phyloP scores from a whole-genome alignment of 2,329 filamentous ascomycete genomes.

The Amauroascus verrucosus region DNA sequence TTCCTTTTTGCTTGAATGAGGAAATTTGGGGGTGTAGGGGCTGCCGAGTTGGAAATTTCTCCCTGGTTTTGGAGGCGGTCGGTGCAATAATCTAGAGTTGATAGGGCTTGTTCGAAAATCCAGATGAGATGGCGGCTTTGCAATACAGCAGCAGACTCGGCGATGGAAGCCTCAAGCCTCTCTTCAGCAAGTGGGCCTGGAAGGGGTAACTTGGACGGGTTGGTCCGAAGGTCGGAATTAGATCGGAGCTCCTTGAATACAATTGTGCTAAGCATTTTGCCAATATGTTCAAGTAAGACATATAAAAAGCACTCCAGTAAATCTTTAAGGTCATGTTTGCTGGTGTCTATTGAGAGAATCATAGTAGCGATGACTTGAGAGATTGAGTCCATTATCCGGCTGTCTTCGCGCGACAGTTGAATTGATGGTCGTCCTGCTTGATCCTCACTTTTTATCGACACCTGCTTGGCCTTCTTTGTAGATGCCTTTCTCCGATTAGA shows the following conservation, averaged over 20 bases:
- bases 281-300: conserved; percentile 31
- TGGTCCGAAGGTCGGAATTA: conserved; percentile 20
- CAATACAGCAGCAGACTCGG: conserved; percentile 21
- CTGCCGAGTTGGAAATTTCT: background rate
- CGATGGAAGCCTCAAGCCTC: conserved; percentile 15
- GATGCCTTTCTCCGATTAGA: conserved; percentile 3
- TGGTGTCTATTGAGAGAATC: conserved; percentile 23
- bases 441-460: conserved; percentile 10
- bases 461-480: conserved; percentile 16
- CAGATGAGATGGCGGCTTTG: conserved; percentile 31
- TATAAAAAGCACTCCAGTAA: conserved; percentile 37
- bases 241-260: conserved; percentile 30
- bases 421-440: background rate
- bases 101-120: conserved; percentile 26
- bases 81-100: conserved; percentile 17
- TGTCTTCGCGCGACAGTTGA: conserved; percentile 4
- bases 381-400: conserved; percentile 20
- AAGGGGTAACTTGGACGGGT: conserved; percentile 22
- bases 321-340: conserved; percentile 22
- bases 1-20: conserved; percentile 20
- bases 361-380: conserved; percentile 24
- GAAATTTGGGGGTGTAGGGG: background rate
- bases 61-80: background rate
- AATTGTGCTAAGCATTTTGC: conserved; percentile 31
- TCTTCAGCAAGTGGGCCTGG: conserved; percentile 26